Base-by-base conservation (phyloP, 192 early-diverging fungal species). In the Cetraspora pellucida region DNA sequence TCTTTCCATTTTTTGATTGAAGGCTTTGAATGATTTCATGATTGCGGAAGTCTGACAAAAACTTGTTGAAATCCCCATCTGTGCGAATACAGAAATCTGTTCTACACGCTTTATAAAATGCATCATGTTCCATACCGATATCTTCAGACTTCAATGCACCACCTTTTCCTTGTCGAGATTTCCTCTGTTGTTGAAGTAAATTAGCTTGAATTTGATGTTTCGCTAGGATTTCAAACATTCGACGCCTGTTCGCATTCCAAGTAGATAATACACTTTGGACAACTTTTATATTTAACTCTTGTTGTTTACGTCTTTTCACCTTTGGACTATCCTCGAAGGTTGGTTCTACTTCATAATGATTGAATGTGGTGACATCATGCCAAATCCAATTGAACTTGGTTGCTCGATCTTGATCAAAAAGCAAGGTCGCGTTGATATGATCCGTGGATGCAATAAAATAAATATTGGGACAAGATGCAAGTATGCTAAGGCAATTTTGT, bases 321-420 rank as follows among this genome's bases (percentile, higher is more conserved):
- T 37, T 37, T 37, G 31, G 31, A 37, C 31, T 37, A 37, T 37
- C 31, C 5, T 37, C 31, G 5, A 37, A 37, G 31, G 31, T 37
- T 37, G 31, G 31, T 79, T 99, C 97, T 1, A 88, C 89, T 14
- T 84, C 77, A 59, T 98, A 97, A 0, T 88, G 82, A 63, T 90
- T 88, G 80, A 90, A 97, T 17, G 96, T 97, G 0, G 97, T 94
- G 50, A 89, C 81, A 74, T 99, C 95, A 80, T 97, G 95, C 94
- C 95, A 97, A 1, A 91, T 80, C 92, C 93, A 97, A 79, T 89
- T 91, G 79, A 93, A 96, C 13, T 87, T 83, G 7, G 87, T 79
- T 3, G 87, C 63, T 27, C 86, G 86, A 54, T 87, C 88, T 47
- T 90, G 84, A 81, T 99, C 96, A 95, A 95, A 97, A 23, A 98